These are phyloP conservation scores for Pleomassaria siparia DNA, from an alignment of 2,329 filamentous ascomycete genomes.

Conservation along the genomic window DNA sequence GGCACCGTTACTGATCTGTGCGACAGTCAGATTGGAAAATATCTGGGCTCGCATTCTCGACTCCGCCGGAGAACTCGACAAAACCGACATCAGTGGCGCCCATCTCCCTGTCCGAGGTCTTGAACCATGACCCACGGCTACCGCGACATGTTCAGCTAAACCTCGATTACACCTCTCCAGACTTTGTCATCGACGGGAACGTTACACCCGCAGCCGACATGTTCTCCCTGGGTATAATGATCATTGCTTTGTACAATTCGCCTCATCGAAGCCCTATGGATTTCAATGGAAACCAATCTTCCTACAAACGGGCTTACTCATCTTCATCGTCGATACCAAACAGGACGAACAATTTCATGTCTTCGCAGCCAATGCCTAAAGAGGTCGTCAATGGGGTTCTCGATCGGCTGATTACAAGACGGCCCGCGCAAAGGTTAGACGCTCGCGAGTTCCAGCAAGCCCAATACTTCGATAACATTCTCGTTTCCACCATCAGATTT, in stretches of 20 bases:
- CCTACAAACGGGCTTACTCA: slow-evolving; percentile 82
- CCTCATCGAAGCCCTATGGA: slow-evolving; percentile 87
- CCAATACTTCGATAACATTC: slow-evolving; percentile 93
- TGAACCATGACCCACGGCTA: slow-evolving; percentile 82
- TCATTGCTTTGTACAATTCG: slow-evolving; percentile 90
- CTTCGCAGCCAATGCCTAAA: slow-evolving; percentile 74
- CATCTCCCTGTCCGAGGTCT: slow-evolving; percentile 77
- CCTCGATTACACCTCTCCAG: slow-evolving; percentile 90
- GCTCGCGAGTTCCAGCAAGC: slow-evolving; percentile 93
- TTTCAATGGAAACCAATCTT: slow-evolving; percentile 74
- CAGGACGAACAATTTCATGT: slow-evolving; percentile 80
- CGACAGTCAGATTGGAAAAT: slow-evolving; percentile 94
- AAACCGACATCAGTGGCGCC: slow-evolving; percentile 75
- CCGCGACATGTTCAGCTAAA: slow-evolving; percentile 83
- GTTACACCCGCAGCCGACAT: slow-evolving; percentile 83
- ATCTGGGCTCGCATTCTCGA: slow-evolving; percentile 87
- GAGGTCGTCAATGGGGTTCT: slow-evolving; percentile 76
- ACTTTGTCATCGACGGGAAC: slow-evolving; percentile 90
- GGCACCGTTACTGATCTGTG: slow-evolving; percentile 27
- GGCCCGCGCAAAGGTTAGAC: slow-evolving; percentile 83
- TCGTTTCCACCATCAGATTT: slow-evolving; percentile 95
- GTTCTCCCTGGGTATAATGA: slow-evolving; percentile 88
- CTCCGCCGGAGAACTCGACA: slow-evolving; percentile 73
- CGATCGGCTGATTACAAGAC: slow-evolving; percentile 80
- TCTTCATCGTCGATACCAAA: slow-evolving; percentile 79